Evolutionary conservation across 2,329 filamentous ascomycete species (phyloP).

Genomic region (Neopestalotiopsis sp.): DNA sequence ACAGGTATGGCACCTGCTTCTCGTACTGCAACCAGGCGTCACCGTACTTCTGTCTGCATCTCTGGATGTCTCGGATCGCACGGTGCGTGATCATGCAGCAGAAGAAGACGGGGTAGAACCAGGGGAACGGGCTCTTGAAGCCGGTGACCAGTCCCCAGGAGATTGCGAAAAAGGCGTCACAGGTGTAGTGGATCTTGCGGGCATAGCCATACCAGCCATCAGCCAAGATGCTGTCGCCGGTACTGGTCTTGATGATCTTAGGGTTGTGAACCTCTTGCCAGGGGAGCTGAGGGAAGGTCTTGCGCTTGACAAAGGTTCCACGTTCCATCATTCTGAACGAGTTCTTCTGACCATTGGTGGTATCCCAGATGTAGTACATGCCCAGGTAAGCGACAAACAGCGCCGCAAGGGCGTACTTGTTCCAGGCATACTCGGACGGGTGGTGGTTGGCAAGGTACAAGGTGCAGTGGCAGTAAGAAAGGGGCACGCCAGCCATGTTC

Average conservation of each 20-base stretch:
- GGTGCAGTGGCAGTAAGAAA: slow-evolving; percentile 93
- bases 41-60: slow-evolving; percentile 80
- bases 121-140: slow-evolving; percentile 76
- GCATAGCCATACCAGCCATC: slow-evolving; percentile 86
- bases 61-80: slow-evolving; percentile 75
- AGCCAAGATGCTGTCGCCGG: slow-evolving; percentile 78
- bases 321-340: slow-evolving; percentile 83
- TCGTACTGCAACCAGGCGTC: slow-evolving; percentile 84
- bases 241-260: slow-evolving; percentile 73
- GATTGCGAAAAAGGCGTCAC: slow-evolving; percentile 55
- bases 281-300: slow-evolving; percentile 88
- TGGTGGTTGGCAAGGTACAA: slow-evolving; percentile 87
- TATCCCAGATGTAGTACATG: slow-evolving; percentile 92
- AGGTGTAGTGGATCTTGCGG: slow-evolving; percentile 64
- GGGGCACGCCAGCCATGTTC: slow-evolving; percentile 90
- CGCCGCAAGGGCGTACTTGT: slow-evolving; percentile 66
- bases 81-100: slow-evolving; percentile 80
- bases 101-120: slow-evolving; percentile 90
- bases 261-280: slow-evolving; percentile 86
- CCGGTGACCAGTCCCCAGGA: slow-evolving; percentile 59
- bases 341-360: slow-evolving; percentile 92
- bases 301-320: slow-evolving; percentile 72
- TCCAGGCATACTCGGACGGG: slow-evolving; percentile 79
- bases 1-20: slow-evolving; percentile 79
- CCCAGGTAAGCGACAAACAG: slow-evolving; percentile 78